Conservation (phyloP, 2,329 filamentous ascomycete genomes). For the Xylaria sp. region DNA sequence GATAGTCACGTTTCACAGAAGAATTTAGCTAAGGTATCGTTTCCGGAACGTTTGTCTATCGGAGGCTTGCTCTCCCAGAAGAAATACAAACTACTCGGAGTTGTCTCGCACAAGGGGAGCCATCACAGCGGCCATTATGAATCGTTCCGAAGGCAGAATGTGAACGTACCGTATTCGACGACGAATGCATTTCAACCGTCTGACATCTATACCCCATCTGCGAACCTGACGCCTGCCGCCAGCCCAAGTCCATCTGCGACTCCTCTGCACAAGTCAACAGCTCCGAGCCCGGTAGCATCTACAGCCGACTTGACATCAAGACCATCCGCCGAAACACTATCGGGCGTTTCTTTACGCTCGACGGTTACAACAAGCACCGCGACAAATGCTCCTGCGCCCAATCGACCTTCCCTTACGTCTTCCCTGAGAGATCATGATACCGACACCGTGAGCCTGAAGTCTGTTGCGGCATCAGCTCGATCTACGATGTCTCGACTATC, state of each 20-base stretch:
- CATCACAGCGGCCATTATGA: conserved; percentile 98
- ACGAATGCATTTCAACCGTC: conserved; percentile 81
- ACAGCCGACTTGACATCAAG: conserved; percentile 60
- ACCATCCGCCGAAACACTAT: conserved; percentile 50
- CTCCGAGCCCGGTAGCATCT: conserved; percentile 57
- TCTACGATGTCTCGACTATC: conserved; percentile 63
- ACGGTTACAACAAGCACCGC: conserved; percentile 39
- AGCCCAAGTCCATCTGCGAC: conserved; percentile 57
- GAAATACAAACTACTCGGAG: conserved; percentile 83
- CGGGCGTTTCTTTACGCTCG: conserved; percentile 52
- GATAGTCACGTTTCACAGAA: conserved; percentile 84
- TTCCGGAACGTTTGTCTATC: conserved; percentile 85
- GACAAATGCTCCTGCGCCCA: conserved; percentile 33
- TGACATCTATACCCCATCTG: conserved; percentile 74
- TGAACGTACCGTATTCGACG: conserved; percentile 83
- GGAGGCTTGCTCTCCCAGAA: conserved; percentile 81
- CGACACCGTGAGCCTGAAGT: conserved; percentile 64
- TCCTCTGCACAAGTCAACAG: conserved; percentile 52
- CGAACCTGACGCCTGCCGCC: conserved; percentile 59
- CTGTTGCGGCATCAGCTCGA: conserved; percentile 65
- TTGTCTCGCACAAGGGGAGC: conserved; percentile 94
- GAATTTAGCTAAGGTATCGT: conserved; percentile 92
- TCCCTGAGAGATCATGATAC: conserved; percentile 54
- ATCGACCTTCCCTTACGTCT: conserved; percentile 40
- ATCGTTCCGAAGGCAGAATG: conserved; percentile 87